A percentile compares a stretch with the other conserved stretches of the same genome.
Evolutionary conservation across 2,329 filamentous ascomycete genomes (phyloP).

Genomic region (Neonectria faginata): DNA sequence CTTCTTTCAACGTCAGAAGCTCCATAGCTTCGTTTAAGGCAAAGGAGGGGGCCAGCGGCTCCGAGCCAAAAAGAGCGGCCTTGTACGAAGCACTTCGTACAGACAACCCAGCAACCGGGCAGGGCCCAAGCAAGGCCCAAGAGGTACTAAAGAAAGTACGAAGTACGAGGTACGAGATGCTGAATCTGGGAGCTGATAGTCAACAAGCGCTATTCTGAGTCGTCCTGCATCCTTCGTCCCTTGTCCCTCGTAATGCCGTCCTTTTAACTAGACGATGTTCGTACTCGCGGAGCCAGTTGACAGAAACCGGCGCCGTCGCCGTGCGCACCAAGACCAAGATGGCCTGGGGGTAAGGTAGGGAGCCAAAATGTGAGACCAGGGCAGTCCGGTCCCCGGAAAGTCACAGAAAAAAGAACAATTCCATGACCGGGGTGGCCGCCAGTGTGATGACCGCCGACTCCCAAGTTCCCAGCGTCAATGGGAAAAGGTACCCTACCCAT

Average conservation of each 20-base stretch:
- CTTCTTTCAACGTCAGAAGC: constrained; percentile 15
- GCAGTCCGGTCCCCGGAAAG: constrained; percentile 32
- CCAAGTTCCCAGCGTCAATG: constrained; percentile 10
- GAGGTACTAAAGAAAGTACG: constrained; percentile 10
- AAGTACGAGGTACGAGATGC: constrained; percentile 20
- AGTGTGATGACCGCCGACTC: constrained; percentile 14
- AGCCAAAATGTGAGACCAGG: constrained; percentile 24
- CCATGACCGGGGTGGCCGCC: constrained; percentile 40
- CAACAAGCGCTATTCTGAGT: neutral
- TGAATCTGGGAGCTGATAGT: constrained; percentile 11
- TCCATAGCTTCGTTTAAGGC: constrained; percentile 28
- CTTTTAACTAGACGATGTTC: constrained; percentile 21
- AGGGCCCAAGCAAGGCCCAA: constrained; percentile 14
- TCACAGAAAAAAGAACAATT: constrained; percentile 48
- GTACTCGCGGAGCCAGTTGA: constrained; percentile 23
- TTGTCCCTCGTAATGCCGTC: neutral
- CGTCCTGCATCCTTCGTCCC: neutral
- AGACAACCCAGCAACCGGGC: constrained; percentile 14
- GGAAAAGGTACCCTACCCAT: constrained; percentile 30
- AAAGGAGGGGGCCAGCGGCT: constrained; percentile 16
- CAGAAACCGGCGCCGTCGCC: constrained; percentile 28
- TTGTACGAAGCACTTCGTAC: constrained; percentile 1
- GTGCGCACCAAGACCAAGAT: constrained; percentile 13
- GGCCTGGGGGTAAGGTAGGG: constrained; percentile 4
- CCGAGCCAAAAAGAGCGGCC: neutral